These are phyloP conservation scores for Neonectria coccinea DNA, from an alignment of 2,329 filamentous ascomycete genomes.

Conservation along the genomic window DNA sequence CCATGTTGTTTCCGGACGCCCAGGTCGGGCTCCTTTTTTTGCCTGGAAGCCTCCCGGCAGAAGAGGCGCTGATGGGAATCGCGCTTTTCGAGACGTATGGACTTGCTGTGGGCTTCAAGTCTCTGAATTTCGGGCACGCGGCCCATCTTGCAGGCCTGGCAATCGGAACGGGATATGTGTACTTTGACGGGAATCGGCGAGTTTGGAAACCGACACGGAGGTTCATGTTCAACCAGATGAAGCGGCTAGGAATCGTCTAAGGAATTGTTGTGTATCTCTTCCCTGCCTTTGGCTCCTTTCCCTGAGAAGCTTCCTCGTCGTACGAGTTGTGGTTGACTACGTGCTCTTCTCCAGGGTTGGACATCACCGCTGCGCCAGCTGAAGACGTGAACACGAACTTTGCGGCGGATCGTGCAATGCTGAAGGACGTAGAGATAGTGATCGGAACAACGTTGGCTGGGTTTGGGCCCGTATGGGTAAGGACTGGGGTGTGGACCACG, in stretches of 20 bases:
- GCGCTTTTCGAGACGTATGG: constrained; percentile 5
- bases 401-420: too few relatives aligned
- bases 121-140: constrained; percentile 6
- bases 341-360: too few relatives aligned
- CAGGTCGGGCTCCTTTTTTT: constrained; percentile 4
- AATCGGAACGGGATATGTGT: constrained; percentile 13
- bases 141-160: constrained; percentile 13
- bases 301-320: too few relatives aligned
- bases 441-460: too few relatives aligned
- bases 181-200: constrained; percentile 14
- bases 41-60: constrained; percentile 4
- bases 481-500: too few relatives aligned
- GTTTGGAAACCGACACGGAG: constrained; percentile 9
- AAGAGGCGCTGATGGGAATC: constrained; percentile 3
- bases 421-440: too few relatives aligned
- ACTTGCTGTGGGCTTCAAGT: constrained; percentile 4
- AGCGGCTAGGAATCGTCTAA: constrained; percentile 1
- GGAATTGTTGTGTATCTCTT: neutral
- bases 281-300: too few relatives aligned
- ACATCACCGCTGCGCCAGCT: too few relatives aligned
- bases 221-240: constrained; percentile 11
- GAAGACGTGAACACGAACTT: too few relatives aligned
- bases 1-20: constrained; percentile 8
- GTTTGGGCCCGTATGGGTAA: too few relatives aligned
- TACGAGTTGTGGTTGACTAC: too few relatives aligned